Conservation (phyloP, 371 early-diverging fungal species). For the Blakeslea trispora region DNA sequence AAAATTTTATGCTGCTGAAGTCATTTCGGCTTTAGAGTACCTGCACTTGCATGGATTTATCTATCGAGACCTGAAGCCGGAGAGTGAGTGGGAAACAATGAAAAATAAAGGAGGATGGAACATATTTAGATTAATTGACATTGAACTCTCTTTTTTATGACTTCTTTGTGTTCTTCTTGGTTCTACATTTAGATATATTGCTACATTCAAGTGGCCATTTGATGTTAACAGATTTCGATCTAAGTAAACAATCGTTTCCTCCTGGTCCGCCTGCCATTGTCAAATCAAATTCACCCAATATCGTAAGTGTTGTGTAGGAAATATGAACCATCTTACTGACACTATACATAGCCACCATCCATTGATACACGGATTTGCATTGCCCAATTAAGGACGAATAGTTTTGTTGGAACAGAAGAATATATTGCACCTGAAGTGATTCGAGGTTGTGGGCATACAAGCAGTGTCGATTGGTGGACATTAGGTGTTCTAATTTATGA, state of each 20-base stretch:
- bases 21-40: constrained; percentile 89
- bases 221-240: constrained; percentile 96
- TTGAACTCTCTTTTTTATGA: not conserved
- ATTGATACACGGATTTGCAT: constrained; percentile 90
- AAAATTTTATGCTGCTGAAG: constrained; percentile 98
- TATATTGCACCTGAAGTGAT: constrained; percentile 96
- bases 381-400: constrained; percentile 85
- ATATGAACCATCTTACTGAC: not conserved
- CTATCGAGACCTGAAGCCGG: constrained; percentile 98
- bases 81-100: constrained; percentile 72
- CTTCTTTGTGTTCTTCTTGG: not conserved
- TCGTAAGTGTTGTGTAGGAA: constrained; percentile 46
- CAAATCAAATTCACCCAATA: constrained; percentile 58
- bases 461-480: constrained; percentile 99
- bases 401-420: constrained; percentile 98
- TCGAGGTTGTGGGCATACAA: constrained; percentile 90
- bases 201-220: constrained; percentile 93
- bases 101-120: not conserved
- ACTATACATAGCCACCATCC: constrained; percentile 49
- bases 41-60: constrained; percentile 94
- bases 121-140: not conserved
- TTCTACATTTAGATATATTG: constrained; percentile 72
- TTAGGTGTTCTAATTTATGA: constrained; percentile 96
- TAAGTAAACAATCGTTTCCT: constrained; percentile 84
- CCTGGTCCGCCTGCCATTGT: constrained; percentile 78